These are phyloP conservation scores for Mycena chlorophos DNA, from an alignment of 768 basidiomycete species.

Conservation along the genomic window DNA sequence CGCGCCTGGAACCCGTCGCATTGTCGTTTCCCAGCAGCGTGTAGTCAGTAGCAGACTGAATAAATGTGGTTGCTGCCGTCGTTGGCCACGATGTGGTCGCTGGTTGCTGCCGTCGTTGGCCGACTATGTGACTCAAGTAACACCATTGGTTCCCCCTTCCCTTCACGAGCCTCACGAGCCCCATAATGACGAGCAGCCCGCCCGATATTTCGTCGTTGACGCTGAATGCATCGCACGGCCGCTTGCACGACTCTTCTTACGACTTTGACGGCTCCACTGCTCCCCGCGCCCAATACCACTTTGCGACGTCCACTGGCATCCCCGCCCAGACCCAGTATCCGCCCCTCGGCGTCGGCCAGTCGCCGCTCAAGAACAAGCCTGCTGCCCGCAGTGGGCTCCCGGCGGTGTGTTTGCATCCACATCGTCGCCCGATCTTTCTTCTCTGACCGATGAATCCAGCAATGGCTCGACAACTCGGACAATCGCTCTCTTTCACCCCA, in stretches of 20 bases:
- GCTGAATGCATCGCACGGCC: constrained; percentile 71
- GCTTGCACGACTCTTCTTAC: constrained; percentile 84
- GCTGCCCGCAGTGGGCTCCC: constrained; percentile 68
- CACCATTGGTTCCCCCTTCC: constrained; percentile 19
- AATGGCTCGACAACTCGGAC: constrained; percentile 88
- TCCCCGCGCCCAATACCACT: constrained; percentile 66
- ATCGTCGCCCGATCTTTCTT: no score
- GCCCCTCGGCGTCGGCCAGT: constrained; percentile 58
- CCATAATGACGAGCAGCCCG: constrained; percentile 77
- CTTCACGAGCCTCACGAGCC: constrained; percentile 36
- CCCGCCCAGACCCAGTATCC: constrained; percentile 59
- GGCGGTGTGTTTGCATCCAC: constrained; percentile 52
- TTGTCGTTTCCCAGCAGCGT: constrained; percentile 2
- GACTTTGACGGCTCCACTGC: constrained; percentile 69
- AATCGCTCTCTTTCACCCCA: constrained; percentile 81
- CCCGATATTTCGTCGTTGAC: constrained; percentile 80
- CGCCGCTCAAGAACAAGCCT: constrained; percentile 73
- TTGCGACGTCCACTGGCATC: constrained; percentile 58
- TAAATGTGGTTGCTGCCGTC: not conserved
- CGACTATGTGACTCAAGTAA: no score
- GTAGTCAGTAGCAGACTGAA: constrained; percentile 3
- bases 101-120: no score
- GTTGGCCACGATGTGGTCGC: no score
- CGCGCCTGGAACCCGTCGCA: constrained; percentile 48
- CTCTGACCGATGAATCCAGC: constrained; percentile 45